A percentile compares a stretch with the other conserved stretches of the same genome.
These are phyloP conservation scores for Mycena floridula DNA, from an alignment of 768 basidiomycete genomes.

Conservation along the genomic window DNA sequence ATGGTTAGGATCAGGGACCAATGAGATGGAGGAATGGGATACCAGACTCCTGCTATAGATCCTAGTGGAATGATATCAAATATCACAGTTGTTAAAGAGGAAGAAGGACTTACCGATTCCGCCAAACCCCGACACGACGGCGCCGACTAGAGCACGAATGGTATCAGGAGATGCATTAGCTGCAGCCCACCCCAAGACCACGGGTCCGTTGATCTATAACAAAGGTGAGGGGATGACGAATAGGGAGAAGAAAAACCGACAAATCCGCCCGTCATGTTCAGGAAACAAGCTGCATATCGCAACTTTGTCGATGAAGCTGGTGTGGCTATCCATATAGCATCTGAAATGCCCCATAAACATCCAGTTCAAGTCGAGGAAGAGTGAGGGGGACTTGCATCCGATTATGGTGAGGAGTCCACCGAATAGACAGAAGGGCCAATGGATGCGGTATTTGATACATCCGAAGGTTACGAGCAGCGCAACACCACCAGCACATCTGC, in stretches of 20 bases:
- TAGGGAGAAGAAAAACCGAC: background rate
- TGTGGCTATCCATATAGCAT: slow-evolving; percentile 4
- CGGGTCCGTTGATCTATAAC: slow-evolving; percentile 4
- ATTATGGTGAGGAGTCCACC: slow-evolving; percentile 1
- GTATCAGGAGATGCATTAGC: too few species aligned
- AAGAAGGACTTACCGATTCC: slow-evolving; percentile 1
- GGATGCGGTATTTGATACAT: slow-evolving; percentile 1
- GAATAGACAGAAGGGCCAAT: slow-evolving; percentile 3
- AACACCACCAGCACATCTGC: slow-evolving; percentile 1
- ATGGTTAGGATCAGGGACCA: too few species aligned
- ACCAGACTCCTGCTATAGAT: slow-evolving; percentile 1
- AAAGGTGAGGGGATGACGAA: background rate
- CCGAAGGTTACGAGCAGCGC: background rate
- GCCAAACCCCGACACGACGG: slow-evolving; percentile 4
- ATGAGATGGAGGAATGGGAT: background rate
- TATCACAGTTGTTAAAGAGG: background rate
- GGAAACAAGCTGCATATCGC: too few species aligned
- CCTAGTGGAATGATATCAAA: background rate
- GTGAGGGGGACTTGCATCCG: slow-evolving; percentile 1
- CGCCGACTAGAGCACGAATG: slow-evolving; percentile 5
- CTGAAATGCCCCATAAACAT: too few species aligned
- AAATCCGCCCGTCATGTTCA: too few species aligned
- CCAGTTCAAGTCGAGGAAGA: background rate
- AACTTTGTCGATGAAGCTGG: background rate
- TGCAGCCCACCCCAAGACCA: slow-evolving; percentile 6